These are phyloP conservation scores for Termitomyces sp. DNA, from an alignment of 768 basidiomycete species.

Conservation along the genomic window DNA sequence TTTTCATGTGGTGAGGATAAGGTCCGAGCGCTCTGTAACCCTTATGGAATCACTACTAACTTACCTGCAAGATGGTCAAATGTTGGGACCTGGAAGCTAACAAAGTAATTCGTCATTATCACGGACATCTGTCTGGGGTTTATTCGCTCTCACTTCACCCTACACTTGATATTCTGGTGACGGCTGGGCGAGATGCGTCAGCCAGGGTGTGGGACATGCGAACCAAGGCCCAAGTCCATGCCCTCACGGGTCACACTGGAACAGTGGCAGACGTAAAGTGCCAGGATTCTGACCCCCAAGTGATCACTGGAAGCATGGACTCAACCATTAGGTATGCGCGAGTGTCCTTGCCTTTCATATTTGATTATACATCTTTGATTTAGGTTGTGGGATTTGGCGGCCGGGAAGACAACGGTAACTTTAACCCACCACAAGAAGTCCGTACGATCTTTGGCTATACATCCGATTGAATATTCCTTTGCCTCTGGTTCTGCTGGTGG, in stretches of 20 bases:
- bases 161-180: constrained; percentile 92
- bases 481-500: constrained; percentile 96
- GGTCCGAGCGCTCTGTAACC: constrained; percentile 33
- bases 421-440: constrained; percentile 99
- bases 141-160: constrained; percentile 91
- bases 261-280: constrained; percentile 96
- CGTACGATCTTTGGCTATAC: constrained; percentile 88
- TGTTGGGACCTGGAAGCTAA: constrained; percentile 99
- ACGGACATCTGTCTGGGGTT: constrained; percentile 97
- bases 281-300: constrained; percentile 96
- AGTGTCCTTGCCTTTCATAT: background rate
- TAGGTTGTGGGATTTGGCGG: constrained; percentile 95
- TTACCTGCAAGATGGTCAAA: constrained; percentile 82
- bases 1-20: constrained; percentile 99
- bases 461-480: constrained; percentile 96
- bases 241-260: constrained; percentile 87
- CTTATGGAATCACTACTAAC: background rate
- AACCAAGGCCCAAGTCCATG: constrained; percentile 92
- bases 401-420: constrained; percentile 94
- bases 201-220: constrained; percentile 99
- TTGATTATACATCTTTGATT: background rate
- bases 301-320: constrained; percentile 98
- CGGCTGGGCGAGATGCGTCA: constrained; percentile 92
- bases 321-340: constrained; percentile 76
- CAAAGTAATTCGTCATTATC: constrained; percentile 98